Base-by-base conservation (phyloP, 2,329 filamentous ascomycete genomes). In the Microdochium bolleyi region DNA sequence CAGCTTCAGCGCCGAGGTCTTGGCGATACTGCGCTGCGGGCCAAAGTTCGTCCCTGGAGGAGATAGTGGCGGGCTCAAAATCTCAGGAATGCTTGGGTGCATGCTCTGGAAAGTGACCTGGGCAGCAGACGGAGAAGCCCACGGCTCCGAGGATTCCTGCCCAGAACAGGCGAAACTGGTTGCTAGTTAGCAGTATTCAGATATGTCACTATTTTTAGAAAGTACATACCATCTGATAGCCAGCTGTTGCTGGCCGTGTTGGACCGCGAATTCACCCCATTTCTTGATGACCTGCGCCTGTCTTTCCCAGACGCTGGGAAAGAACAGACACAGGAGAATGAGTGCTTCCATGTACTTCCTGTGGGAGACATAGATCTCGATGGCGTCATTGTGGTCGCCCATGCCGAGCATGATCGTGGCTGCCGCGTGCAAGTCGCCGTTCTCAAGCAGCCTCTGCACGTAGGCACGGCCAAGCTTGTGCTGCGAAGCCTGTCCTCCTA, bases 341-440 rank as follows among this genome's bases (percentile, higher is more conserved):
- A 97, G 78, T 2, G 94, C 92, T 70, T 99, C 94, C 86, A 99
- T 88, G 66, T 87, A 95, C 62, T 86, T 85, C 67, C 87, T 90
- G 58, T 94, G 90, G 11, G 92, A 96, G 30, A 96, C 83, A 62
- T 99, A 99, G 27, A 96, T 87, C 68, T 99, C 94, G 55, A 99
- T 92, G 1, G 94, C 94, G 66, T 99, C 92, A 58, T 95, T 92
- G 60, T 89, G 78, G 64, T 97, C 92, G 2, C 92, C 92, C 69
- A 99, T 84, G 14, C 92, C 91, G 32, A 99, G 83, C 68, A 99
- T 83, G 56, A 97, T 92, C 0, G 92, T 92, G 19, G 91, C 92
- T 4, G 94, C 91, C 1, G 90, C 90, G 64, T 99, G 92, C 2
- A 96, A 76, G 61, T 99, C 94, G 25, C 90, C 91, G 57, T 86